phyloP scores from a whole-genome alignment of 2,329 filamentous ascomycete genomes.

The Aspergillus sp. region DNA sequence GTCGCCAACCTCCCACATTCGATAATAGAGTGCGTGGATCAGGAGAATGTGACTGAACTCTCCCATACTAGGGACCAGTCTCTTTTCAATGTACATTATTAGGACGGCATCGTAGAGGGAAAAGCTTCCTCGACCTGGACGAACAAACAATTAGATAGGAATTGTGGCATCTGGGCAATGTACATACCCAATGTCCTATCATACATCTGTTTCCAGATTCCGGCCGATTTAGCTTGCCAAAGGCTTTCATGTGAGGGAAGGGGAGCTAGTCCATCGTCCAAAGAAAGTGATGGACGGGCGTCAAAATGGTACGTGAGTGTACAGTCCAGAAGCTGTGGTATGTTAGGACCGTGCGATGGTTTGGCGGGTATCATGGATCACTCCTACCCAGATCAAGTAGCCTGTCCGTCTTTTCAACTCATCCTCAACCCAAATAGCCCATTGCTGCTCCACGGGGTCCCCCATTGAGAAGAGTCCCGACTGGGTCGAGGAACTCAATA shows the following conservation, averaged over 20 bases:
- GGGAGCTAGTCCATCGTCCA: slow-evolving; percentile 42
- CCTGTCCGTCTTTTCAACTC: slow-evolving; percentile 41
- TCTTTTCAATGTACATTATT: slow-evolving; percentile 51
- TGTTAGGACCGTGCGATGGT: background rate
- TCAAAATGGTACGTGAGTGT: slow-evolving; percentile 42
- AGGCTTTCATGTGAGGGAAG: slow-evolving; percentile 43
- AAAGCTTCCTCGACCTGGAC: slow-evolving; percentile 24
- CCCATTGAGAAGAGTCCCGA: slow-evolving; percentile 4
- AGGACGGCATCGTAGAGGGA: slow-evolving; percentile 46
- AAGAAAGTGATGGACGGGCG: slow-evolving; percentile 33
- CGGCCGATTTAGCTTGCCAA: slow-evolving; percentile 40
- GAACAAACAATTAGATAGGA: background rate
- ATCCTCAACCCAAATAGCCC: slow-evolving; percentile 38
- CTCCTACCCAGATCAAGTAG: slow-evolving; percentile 45
- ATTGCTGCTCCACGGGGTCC: slow-evolving; percentile 20
- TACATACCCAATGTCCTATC: slow-evolving; percentile 22
- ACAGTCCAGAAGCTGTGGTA: slow-evolving; percentile 41
- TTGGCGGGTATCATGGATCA: background rate
- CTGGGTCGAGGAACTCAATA: slow-evolving; percentile 21
- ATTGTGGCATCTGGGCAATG: background rate
- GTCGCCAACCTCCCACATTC: slow-evolving; percentile 50
- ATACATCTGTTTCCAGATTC: slow-evolving; percentile 32
- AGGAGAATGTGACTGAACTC: slow-evolving; percentile 52
- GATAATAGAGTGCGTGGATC: slow-evolving; percentile 52
- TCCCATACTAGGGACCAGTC: slow-evolving; percentile 43